Conservation (phyloP, 306 rosid species). For the Dryas drummondii region DNA sequence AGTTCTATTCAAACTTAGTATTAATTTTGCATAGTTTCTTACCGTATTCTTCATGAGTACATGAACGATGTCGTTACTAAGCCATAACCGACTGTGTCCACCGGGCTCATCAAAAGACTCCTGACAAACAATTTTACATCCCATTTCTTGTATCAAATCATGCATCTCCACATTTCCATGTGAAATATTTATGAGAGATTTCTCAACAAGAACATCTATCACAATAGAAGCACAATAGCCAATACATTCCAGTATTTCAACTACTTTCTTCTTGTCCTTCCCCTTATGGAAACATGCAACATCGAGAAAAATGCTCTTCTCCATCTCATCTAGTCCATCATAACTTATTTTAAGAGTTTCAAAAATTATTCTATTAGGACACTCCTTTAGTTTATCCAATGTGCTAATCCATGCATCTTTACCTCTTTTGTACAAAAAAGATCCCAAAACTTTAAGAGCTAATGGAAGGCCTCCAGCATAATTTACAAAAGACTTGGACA, state of each 20-base stretch:
- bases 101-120: neutral
- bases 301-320: slow-evolving; percentile 34
- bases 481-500: neutral
- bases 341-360: slow-evolving; percentile 30
- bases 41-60: slow-evolving; percentile 21
- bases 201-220: slow-evolving; percentile 36
- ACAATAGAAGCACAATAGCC: slow-evolving; percentile 25
- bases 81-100: slow-evolving; percentile 27
- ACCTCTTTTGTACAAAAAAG: slow-evolving; percentile 29
- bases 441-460: slow-evolving; percentile 37
- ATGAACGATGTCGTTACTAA: slow-evolving; percentile 3
- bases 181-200: slow-evolving; percentile 29
- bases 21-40: neutral
- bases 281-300: slow-evolving; percentile 42
- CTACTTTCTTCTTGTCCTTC: slow-evolving; percentile 11
- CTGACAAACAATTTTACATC: slow-evolving; percentile 23
- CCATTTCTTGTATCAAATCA: slow-evolving; percentile 39
- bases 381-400: slow-evolving; percentile 23
- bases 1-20: neutral
- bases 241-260: slow-evolving; percentile 18
- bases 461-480: slow-evolving; percentile 28
- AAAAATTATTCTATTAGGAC: slow-evolving; percentile 18
- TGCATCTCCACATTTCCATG: slow-evolving; percentile 1
- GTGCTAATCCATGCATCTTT: slow-evolving; percentile 30
- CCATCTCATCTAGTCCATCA: slow-evolving; percentile 20